phyloP scores from a whole-genome alignment of 805 yeast species.

The Cyberlindnera lachancei region DNA sequence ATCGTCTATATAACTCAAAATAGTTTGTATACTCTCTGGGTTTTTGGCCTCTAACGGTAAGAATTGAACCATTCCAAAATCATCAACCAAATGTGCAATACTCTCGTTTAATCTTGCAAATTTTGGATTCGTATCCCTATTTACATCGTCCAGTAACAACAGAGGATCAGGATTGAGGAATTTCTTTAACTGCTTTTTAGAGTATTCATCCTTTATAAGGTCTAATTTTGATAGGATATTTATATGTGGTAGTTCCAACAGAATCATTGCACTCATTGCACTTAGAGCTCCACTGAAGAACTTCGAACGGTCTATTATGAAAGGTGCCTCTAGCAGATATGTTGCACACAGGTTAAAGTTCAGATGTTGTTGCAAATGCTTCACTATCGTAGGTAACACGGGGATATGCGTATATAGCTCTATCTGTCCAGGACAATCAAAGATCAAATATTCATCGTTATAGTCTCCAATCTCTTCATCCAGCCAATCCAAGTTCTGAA shows the following conservation, averaged over 20 bases:
- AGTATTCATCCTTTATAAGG: conserved; percentile 70
- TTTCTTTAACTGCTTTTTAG: conserved; percentile 69
- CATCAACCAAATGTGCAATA: conserved; percentile 88
- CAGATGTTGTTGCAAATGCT: conserved; percentile 70
- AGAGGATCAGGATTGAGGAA: conserved; percentile 90
- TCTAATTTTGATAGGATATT: conserved; percentile 85
- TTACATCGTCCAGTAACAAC: conserved; percentile 46
- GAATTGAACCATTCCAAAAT: conserved; percentile 98
- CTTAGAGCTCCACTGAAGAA: conserved; percentile 92
- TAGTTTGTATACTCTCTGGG: conserved; percentile 70
- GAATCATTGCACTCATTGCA: conserved; percentile 98
- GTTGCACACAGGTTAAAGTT: conserved; percentile 90
- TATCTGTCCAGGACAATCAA: conserved; percentile 97
- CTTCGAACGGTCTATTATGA: conserved; percentile 82
- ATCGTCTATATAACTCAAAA: conserved; percentile 89
- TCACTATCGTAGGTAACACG: conserved; percentile 80
- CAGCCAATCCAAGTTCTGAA: conserved; percentile 91
- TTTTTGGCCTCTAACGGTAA: conserved; percentile 78
- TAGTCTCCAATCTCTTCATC: conserved; percentile 96
- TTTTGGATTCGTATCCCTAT: conserved; percentile 47
- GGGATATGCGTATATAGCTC: conserved; percentile 94
- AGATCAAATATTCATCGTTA: conserved; percentile 87
- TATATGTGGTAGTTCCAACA: conserved; percentile 90
- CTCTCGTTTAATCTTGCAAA: conserved; percentile 68
- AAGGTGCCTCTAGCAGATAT: conserved; percentile 88